Conservation (phyloP, 352 stramenopile genomes). For the Blastocystis sp. region DNA sequence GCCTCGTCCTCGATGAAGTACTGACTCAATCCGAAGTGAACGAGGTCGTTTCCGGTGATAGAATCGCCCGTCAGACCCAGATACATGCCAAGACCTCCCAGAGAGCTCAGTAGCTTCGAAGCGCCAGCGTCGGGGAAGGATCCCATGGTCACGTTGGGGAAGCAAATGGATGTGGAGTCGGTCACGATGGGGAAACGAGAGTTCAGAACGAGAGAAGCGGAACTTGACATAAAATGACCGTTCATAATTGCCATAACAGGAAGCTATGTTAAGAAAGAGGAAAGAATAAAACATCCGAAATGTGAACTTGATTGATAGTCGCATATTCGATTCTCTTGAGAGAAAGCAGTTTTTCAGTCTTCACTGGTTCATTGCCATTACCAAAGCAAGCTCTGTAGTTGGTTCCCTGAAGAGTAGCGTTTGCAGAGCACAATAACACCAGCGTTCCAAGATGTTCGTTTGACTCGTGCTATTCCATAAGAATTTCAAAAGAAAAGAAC, state of each 20-base stretch:
- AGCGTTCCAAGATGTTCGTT: slow-evolving; percentile 39
- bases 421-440: background rate
- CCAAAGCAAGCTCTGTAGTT: slow-evolving; percentile 35
- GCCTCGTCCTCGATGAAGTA: slow-evolving; percentile 4
- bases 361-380: background rate
- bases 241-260: slow-evolving; percentile 17
- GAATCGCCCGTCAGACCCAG: background rate
- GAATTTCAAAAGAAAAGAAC: background rate
- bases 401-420: background rate
- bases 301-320: slow-evolving; percentile 35
- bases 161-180: background rate
- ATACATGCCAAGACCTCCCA: slow-evolving; percentile 49
- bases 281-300: background rate
- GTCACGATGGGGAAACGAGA: slow-evolving; percentile 38
- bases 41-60: background rate
- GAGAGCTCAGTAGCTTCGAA: slow-evolving; percentile 22
- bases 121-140: slow-evolving; percentile 22
- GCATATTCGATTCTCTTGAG: slow-evolving; percentile 29
- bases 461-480: slow-evolving; percentile 25
- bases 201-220: background rate
- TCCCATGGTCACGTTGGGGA: background rate
- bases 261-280: background rate
- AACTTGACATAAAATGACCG: background rate
- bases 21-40: background rate
- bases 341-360: background rate